Base-by-base conservation (phyloP, 2,329 filamentous ascomycete genomes). In the Monilinia polystroma region DNA sequence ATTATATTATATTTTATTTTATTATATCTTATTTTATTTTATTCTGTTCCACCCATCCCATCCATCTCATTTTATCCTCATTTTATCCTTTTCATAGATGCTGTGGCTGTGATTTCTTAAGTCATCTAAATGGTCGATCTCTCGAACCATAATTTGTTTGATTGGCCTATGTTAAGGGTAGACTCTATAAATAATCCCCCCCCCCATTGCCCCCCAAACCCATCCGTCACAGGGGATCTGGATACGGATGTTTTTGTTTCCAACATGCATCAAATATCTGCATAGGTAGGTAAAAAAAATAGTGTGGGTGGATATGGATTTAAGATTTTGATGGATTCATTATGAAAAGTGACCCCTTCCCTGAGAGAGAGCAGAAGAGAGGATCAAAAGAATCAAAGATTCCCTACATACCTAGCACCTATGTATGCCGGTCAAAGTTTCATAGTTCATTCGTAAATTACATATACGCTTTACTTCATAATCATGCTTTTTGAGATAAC, bases 41-140 rank as follows among this genome's bases (percentile, higher is more conserved):
- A 29, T 38, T 38, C 38, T 38, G 1, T 38, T 38, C 38, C 38
- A 1, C 11, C 11, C 11, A 10, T 38, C 38, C 38, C 38, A 10
- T 38, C 2, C 29, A 29, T 38, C 11, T 38, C 38, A 10, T 41
- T 41, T 14, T 14, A 12, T 14, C 10, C 11, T 41, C 8, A 14
- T 14, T 41, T 41, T 14, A 12, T 41, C 10, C 38, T 14, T 41
- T 52, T 16, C 35, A 47, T 64, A 51, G 51, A 18, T 56, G 12
- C 23, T 64, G 52, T 47, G 52, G 52, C 62, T 64, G 38, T 49
- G 62, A 38, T 51, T 26, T 54, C 49, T 53, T 35, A 51, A 49
- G n/a, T 23, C 20, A 49, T 49, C 55, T 57, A 57, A 57, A 57
- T 45, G 38, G 47, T 63, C 49, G 47, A 54, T 63, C 59, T 45